Conservation (phyloP, 225 moss, liverwort and hornwort genomes). For the Marchantia paleacea region DNA sequence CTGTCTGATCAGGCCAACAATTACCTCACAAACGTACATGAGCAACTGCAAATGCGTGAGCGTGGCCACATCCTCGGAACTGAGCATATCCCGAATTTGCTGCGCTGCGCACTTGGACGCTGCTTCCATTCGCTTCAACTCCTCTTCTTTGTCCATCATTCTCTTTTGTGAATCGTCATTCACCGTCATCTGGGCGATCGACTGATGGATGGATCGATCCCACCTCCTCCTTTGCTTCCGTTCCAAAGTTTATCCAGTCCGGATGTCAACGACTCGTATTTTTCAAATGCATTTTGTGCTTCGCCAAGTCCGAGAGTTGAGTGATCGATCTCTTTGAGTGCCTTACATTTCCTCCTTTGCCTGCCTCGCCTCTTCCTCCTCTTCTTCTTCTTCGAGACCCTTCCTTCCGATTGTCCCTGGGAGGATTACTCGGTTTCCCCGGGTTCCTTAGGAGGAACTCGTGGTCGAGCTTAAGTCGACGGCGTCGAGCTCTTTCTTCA, state of each 20-base stretch:
- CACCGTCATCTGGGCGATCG: background rate
- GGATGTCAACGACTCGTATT: background rate
- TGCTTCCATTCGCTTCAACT: constrained; percentile 31
- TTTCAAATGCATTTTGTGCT: background rate
- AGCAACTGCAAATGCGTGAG: constrained; percentile 41
- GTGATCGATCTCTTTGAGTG: background rate
- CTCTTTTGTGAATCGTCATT: background rate
- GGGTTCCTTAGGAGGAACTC: too few relatives aligned
- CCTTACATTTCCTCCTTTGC: background rate
- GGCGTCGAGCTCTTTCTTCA: too few relatives aligned
- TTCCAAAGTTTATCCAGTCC: background rate
- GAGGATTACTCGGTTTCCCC: too few relatives aligned
- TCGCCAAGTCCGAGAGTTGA: too few relatives aligned
- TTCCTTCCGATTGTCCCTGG: too few relatives aligned
- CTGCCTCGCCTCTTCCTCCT: background rate
- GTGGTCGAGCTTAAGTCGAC: too few relatives aligned
- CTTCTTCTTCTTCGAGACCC: background rate
- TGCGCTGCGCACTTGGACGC: constrained; percentile 38
- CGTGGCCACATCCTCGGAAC: constrained; percentile 33
- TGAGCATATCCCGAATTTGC: constrained; percentile 45
- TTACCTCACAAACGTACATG: constrained; percentile 40
- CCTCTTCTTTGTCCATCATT: constrained; percentile 14
- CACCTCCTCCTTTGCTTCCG: background rate
- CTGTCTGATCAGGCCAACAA: background rate
- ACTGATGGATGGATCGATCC: background rate